Conservation (phyloP, 2,329 filamentous ascomycete species). For the Hymenoscyphus fructigenus region DNA sequence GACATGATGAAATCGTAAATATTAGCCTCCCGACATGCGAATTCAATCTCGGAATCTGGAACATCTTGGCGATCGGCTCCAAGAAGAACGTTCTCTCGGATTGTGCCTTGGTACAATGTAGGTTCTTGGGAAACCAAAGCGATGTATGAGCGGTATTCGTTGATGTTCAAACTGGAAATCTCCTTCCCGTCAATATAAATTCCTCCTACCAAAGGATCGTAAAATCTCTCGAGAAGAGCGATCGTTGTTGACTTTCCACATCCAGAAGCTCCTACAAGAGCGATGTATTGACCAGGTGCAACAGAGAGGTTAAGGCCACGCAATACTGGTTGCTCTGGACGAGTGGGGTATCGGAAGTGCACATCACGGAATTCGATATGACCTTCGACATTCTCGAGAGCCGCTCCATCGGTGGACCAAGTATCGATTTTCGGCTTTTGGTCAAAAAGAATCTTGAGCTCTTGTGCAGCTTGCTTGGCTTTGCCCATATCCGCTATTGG, state of each 20-base stretch:
- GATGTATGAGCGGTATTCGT: conserved; percentile 79
- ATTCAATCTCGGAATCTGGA: conserved; percentile 68
- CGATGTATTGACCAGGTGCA: conserved; percentile 78
- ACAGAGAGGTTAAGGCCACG: conserved; percentile 76
- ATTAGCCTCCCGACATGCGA: conserved; percentile 85
- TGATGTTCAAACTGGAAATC: conserved; percentile 77
- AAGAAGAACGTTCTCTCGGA: conserved; percentile 86
- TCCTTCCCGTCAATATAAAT: conserved; percentile 82
- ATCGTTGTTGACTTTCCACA: conserved; percentile 96
- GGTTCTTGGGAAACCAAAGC: conserved; percentile 93
- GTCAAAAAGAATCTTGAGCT: conserved; percentile 83
- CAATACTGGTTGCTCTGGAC: conserved; percentile 88
- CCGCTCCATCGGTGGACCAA: conserved; percentile 70
- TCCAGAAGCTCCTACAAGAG: conserved; percentile 89
- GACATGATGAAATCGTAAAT: conserved; percentile 91
- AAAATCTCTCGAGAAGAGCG: conserved; percentile 88
- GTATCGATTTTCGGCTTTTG: conserved; percentile 78
- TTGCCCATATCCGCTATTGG: conserved; percentile 76
- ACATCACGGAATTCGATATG: conserved; percentile 87
- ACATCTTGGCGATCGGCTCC: conserved; percentile 68
- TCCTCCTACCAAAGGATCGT: conserved; percentile 79
- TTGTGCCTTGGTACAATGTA: conserved; percentile 88
- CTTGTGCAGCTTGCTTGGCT: conserved; percentile 77
- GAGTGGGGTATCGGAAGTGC: conserved; percentile 90
- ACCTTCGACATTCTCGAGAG: conserved; percentile 65